Conservation (phyloP, 768 basidiomycete species). For the Russula sp. region DNA sequence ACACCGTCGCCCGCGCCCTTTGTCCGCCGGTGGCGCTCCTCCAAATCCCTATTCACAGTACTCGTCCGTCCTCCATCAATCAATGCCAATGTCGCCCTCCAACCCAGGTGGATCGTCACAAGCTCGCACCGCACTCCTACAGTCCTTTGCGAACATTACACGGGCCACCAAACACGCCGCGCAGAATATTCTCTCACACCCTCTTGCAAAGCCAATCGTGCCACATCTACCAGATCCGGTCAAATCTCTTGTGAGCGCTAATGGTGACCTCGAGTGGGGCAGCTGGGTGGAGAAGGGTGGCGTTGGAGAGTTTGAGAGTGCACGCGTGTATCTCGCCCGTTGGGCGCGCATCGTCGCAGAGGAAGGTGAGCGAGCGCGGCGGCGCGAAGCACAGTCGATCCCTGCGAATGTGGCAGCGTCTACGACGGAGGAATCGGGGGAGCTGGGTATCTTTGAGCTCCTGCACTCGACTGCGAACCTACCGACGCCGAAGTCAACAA, state of each 20-base stretch:
- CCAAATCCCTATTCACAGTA: conserved; percentile 60
- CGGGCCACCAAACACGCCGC: conserved; percentile 90
- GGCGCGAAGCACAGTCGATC: conserved; percentile 71
- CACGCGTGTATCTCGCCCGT: conserved; percentile 90
- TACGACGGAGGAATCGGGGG: conserved; percentile 32
- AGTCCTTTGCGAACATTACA: conserved; percentile 92
- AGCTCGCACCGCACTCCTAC: conserved; percentile 79
- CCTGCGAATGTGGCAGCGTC: conserved; percentile 48
- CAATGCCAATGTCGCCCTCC: conserved; percentile 54
- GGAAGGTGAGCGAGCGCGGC: conserved; percentile 88
- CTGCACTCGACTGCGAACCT: conserved; percentile 75
- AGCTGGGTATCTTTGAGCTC: conserved; percentile 85
- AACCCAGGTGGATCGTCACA: conserved; percentile 58
- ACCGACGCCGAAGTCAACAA: conserved; percentile 76
- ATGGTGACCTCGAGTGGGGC: conserved; percentile 90
- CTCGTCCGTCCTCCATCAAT: conserved; percentile 78
- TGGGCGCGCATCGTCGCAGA: conserved; percentile 98
- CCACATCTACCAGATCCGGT: conserved; percentile 97
- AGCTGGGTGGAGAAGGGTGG: conserved; percentile 92
- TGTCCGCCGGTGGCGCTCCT: conserved; percentile 41
- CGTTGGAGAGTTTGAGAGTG: conserved; percentile 94
- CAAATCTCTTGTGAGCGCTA: conserved; percentile 80
- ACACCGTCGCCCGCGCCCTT: conserved; percentile 70
- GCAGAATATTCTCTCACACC: conserved; percentile 92
- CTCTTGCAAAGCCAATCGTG: conserved; percentile 91